Conservation (phyloP, 129 eudicot genomes). For the Arctium minus region DNA sequence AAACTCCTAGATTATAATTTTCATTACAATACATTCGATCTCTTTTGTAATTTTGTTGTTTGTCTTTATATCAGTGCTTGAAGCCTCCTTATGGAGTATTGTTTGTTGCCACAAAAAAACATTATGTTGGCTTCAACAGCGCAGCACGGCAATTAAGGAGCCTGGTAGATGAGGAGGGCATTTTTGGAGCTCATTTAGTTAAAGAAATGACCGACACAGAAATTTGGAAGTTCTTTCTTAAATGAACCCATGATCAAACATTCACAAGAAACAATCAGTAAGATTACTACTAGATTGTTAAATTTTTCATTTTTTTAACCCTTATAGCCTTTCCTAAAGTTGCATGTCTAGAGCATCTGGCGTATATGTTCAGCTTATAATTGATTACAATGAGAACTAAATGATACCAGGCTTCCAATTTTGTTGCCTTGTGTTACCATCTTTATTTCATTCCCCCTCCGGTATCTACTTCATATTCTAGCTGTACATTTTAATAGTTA, state of each 20-base stretch:
- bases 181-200: slow-evolving; percentile 56
- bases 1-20: neutral
- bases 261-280: slow-evolving; percentile 11
- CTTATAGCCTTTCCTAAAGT: slow-evolving; percentile 4
- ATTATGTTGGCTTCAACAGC: slow-evolving; percentile 61
- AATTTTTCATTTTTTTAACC: slow-evolving; percentile 24
- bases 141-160: slow-evolving; percentile 51
- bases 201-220: slow-evolving; percentile 65
- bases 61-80: slow-evolving; percentile 44
- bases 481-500: slow-evolving; percentile 14
- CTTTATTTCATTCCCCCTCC: neutral
- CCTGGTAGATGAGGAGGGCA: slow-evolving; percentile 61
- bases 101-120: slow-evolving; percentile 60
- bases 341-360: neutral
- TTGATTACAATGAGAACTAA: slow-evolving; percentile 10
- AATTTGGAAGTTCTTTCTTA: slow-evolving; percentile 70
- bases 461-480: neutral
- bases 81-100: slow-evolving; percentile 80
- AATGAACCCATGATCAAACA: slow-evolving; percentile 31
- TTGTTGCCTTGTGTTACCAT: slow-evolving; percentile 9
- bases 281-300: slow-evolving; percentile 15
- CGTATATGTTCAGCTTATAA: slow-evolving; percentile 13
- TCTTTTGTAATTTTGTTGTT: neutral
- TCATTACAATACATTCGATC: neutral
- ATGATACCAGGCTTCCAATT: slow-evolving; percentile 7